Evolutionary conservation across 441 rosid genomes (phyloP), one percentile per base, ranked within the genome.

Genomic region (Pelargonium myrrhifolium): DNA sequence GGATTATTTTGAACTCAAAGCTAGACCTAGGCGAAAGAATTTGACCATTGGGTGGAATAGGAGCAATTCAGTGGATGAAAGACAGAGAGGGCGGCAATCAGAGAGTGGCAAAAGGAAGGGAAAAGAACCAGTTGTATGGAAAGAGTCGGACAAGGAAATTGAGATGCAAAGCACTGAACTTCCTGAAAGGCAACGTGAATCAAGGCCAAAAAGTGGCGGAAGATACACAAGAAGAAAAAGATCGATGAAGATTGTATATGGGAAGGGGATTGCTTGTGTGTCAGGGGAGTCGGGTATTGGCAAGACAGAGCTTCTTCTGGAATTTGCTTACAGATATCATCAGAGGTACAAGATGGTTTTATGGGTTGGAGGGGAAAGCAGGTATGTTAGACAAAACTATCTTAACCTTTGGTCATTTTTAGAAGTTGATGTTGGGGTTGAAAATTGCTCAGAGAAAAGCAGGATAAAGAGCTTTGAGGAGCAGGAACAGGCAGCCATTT

Each of bases 291-390:
- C 90, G 0, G 99, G 99, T 66, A 91, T 93, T 3, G 99, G 99
- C 39, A 93, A 93, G 67, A 91, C 97, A 0, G 97, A 93, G 78
- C 92, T 93, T 77, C 96, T 91, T 77, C 87, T 93, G 37, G 99
- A 93, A 69, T 91, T 84, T 69, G 96, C 89, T 7, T 86, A 89
- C 73, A 64, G 86, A 79, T 82, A 87, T 76, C 92, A 88, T 76
- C 95, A 88, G 77, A 85, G 90, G 76, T 93, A 91, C 77, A 93
- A 93, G 83, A 87, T 88, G 96, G 86, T 93, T 65, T 75, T 93
- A 26, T 93, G 99, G 99, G 78, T 93, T 56, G 92, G 96, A 6
- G 99, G 99, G 15, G 95, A 87, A 76, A 88, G 89, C 81, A 83
- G 89, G 75, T 86, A 88, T 69, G 78, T 93, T 14, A 77, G 92